Conservation (phyloP, 495 filamentous ascomycete genomes). For the Xylaria palmicola region DNA sequence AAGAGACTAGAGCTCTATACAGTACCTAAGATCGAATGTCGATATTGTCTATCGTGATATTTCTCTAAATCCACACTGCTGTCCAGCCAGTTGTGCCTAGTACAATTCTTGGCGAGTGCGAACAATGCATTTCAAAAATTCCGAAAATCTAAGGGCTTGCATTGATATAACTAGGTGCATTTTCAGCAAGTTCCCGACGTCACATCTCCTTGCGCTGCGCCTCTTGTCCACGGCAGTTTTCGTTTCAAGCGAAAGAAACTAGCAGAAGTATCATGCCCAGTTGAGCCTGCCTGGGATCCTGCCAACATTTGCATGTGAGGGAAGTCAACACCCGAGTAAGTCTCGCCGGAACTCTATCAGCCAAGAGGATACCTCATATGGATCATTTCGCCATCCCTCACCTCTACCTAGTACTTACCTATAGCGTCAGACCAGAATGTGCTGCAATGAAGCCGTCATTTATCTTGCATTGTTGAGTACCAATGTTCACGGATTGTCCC, state of each 20-base stretch:
- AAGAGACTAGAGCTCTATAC: too few relatives aligned
- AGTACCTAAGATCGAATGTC: too few relatives aligned
- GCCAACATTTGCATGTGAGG: neutral
- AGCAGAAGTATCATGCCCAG: neutral
- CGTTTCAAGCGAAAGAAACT: neutral
- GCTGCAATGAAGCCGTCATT: neutral
- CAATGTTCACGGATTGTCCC: neutral
- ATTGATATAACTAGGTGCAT: too few relatives aligned
- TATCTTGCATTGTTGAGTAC: neutral
- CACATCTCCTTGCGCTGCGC: too few relatives aligned
- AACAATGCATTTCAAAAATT: too few relatives aligned
- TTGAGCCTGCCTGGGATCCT: neutral
- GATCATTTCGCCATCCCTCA: neutral
- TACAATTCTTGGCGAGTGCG: too few relatives aligned
- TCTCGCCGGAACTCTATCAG: neutral
- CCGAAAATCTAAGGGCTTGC: too few relatives aligned
- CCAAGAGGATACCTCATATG: too few relatives aligned
- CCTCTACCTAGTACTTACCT: neutral
- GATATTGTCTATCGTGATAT: too few relatives aligned
- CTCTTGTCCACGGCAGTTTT: neutral
- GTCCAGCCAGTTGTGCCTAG: too few relatives aligned
- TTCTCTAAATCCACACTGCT: too few relatives aligned
- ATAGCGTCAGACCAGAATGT: neutral
- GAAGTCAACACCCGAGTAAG: neutral
- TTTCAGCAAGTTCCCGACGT: too few relatives aligned